Evolutionary conservation across 2,329 filamentous ascomycete genomes (phyloP).

Genomic region (Alternaria tenuissima): DNA sequence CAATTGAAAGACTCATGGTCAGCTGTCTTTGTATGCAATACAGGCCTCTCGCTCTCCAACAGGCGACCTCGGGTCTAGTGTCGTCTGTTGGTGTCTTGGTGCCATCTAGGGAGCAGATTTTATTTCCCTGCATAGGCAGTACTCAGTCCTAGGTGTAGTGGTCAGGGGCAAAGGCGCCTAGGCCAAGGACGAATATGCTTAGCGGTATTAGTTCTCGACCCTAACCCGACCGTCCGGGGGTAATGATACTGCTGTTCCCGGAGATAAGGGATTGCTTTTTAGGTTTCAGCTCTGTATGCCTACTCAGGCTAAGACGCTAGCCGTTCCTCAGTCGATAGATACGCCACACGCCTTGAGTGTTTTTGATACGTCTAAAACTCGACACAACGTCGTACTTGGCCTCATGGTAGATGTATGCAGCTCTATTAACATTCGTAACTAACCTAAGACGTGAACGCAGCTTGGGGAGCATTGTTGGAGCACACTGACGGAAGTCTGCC

Average conservation of each 20-base stretch:
- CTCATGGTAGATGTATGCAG: conserved; percentile 49
- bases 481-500: conserved; percentile 60
- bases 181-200: conserved; percentile 60
- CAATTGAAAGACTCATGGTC: conserved; percentile 50
- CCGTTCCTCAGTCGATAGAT: conserved; percentile 46
- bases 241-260: conserved; percentile 46
- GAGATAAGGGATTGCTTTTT: conserved; percentile 54
- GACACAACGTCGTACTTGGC: conserved; percentile 46
- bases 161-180: conserved; percentile 21
- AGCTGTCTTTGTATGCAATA: conserved; percentile 53
- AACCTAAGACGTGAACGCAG: conserved; percentile 52
- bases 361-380: conserved; percentile 24
- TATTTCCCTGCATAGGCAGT: background rate
- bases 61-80: conserved; percentile 41
- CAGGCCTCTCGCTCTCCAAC: conserved; percentile 48
- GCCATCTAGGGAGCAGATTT: conserved; percentile 28
- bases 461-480: conserved; percentile 55
- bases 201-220: conserved; percentile 33
- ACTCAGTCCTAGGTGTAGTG: background rate
- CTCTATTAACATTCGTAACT: conserved; percentile 47
- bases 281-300: conserved; percentile 57
- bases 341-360: conserved; percentile 33
- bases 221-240: conserved; percentile 43
- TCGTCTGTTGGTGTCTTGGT: conserved; percentile 50
- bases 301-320: conserved; percentile 51